Evolutionary conservation across 2,329 filamentous ascomycete species (phyloP).

Genomic region (Orbilia ellipsospora): DNA sequence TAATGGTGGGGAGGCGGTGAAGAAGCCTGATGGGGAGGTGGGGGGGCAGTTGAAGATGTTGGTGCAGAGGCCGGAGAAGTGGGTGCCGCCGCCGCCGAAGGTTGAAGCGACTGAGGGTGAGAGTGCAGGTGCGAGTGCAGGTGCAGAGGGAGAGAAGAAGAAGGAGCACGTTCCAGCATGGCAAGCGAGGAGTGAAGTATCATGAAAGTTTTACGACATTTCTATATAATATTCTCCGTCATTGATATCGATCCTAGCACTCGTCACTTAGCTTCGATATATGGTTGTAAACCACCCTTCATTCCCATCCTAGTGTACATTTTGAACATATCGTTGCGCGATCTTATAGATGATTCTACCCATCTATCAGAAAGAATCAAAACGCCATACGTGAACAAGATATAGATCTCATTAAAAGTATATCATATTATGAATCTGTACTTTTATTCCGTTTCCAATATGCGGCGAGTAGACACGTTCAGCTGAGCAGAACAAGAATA

Average conservation of each 20-base stretch:
- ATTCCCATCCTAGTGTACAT: background rate
- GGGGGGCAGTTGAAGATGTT: slow-evolving; percentile 32
- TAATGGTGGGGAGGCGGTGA: slow-evolving; percentile 43
- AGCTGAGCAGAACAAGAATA: slow-evolving; percentile 86
- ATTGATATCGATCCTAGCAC: background rate
- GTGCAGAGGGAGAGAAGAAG: background rate
- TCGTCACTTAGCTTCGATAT: background rate
- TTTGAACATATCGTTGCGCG: background rate
- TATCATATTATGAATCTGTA: background rate
- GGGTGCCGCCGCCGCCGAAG: slow-evolving; percentile 24
- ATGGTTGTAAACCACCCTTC: too few relatives aligned
- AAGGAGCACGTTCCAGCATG: slow-evolving; percentile 40
- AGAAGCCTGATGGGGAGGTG: slow-evolving; percentile 30
- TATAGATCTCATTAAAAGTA: slow-evolving; percentile 35
- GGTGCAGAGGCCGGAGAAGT: slow-evolving; percentile 52
- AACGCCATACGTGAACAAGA: slow-evolving; percentile 42
- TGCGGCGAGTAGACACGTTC: slow-evolving; percentile 59
- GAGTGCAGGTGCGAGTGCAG: background rate
- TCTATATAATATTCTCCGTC: background rate
- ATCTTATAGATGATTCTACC: background rate
- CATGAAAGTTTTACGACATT: background rate
- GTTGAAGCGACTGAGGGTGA: slow-evolving; percentile 8
- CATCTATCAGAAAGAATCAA: slow-evolving; percentile 22
- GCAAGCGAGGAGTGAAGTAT: slow-evolving; percentile 33
- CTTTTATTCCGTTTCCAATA: slow-evolving; percentile 30